These are phyloP conservation scores for Paragyromitra xinjiangensis DNA, from an alignment of 495 filamentous ascomycete species.

Conservation along the genomic window DNA sequence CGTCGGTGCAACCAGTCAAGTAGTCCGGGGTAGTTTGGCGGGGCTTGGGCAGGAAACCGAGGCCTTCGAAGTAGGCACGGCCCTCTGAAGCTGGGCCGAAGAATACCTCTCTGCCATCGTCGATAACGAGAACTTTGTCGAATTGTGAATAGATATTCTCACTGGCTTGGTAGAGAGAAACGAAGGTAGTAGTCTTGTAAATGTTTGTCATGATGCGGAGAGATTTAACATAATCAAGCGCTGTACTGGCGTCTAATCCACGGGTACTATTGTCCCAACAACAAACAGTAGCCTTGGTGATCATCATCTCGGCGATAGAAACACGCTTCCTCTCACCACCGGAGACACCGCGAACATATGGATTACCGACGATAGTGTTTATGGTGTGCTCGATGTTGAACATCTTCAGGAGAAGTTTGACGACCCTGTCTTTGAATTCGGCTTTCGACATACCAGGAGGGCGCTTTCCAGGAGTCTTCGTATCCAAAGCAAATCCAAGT, in stretches of 20 bases:
- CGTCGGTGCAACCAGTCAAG: slow-evolving; percentile 83
- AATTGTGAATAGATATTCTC: slow-evolving; percentile 87
- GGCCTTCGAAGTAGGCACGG: slow-evolving; percentile 77
- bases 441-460: slow-evolving; percentile 70
- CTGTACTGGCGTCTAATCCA: slow-evolving; percentile 83
- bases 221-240: slow-evolving; percentile 71
- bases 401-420: slow-evolving; percentile 78
- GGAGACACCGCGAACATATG: slow-evolving; percentile 82
- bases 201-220: slow-evolving; percentile 80
- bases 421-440: slow-evolving; percentile 74
- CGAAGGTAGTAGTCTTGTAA: slow-evolving; percentile 80
- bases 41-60: slow-evolving; percentile 81
- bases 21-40: slow-evolving; percentile 87
- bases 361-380: slow-evolving; percentile 82
- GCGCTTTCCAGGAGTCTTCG: slow-evolving; percentile 78
- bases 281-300: slow-evolving; percentile 74
- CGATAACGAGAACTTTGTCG: slow-evolving; percentile 86
- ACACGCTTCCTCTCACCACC: slow-evolving; percentile 86
- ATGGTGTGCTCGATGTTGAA: slow-evolving; percentile 87
- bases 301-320: slow-evolving; percentile 75
- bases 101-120: slow-evolving; percentile 79
- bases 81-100: slow-evolving; percentile 78
- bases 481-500: slow-evolving; percentile 81
- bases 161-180: slow-evolving; percentile 82
- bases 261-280: slow-evolving; percentile 88